Evolutionary conservation across 345 rosid genomes (phyloP), one percentile per base, ranked within the genome.

Genomic region (Crucihimalaya himalaica): DNA sequence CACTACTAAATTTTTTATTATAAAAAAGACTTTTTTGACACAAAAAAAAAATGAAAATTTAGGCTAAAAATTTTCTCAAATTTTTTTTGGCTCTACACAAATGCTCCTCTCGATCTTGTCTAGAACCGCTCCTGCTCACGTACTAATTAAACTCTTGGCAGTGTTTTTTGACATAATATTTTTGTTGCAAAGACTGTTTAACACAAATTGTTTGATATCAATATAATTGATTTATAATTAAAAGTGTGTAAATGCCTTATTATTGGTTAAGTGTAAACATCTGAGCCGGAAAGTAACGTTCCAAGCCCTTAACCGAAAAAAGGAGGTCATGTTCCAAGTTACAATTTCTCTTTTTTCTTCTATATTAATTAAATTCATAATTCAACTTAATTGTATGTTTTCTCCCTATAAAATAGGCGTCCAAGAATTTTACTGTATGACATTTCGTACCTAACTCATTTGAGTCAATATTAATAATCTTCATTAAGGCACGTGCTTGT

Each of bases 401-500:
- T 19, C 5, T 34, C 13, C 8, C 4, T 34, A 13, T 19, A 58
- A 35, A 19, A 1, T 6, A 58, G 16, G 25, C 23, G 6, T 21
- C 23, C 11, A 9, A 28, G 3, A 12, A 16, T 31, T 56, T 68
- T n/a, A n/a, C 11, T 25, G 21, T 42, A 42, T 40, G 28, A 18
- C 42, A 68, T 55, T 56, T 29, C 9, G 39, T 16, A 59, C 66
- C 74, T 23, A 32, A 47, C 39, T 7, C n/a, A 35, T 35, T 25
- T 34, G 37, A n/a, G 39, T 34, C 53, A 43, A 56, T 52, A 9
- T 4, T 12, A 25, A 11, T 51, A 39, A 13, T 25, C 37, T 50
- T 46, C 4, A n/a, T 59, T 11, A 25, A 71, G 29, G 32, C 66
- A 70, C 74, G 66, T 70, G 39, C 6, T 60, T 60, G 39, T 5